phyloP scores from a whole-genome alignment of 75 land plant genomes.

The Cunninghamia lanceolata region DNA sequence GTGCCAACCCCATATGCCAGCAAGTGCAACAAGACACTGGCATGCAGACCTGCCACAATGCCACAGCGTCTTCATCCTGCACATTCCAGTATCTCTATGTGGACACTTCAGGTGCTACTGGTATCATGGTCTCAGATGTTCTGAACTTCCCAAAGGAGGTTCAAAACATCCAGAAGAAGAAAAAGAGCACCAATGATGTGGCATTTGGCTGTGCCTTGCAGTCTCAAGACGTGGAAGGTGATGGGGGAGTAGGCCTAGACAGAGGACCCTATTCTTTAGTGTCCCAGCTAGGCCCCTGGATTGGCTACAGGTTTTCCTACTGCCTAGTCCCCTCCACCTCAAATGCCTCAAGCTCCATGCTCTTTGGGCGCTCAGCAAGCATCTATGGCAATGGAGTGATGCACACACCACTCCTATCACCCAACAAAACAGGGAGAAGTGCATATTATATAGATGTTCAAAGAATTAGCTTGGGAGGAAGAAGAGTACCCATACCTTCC shows the following conservation, averaged over 20 bases:
- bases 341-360: neutral
- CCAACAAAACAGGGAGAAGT: neutral
- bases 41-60: neutral
- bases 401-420: neutral
- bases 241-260: constrained; percentile 2
- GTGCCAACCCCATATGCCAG: neutral
- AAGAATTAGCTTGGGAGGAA: neutral
- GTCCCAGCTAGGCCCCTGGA: neutral
- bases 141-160: neutral
- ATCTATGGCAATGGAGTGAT: neutral
- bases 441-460: neutral
- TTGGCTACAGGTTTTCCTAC: constrained; percentile 1
- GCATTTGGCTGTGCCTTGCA: constrained; percentile 2
- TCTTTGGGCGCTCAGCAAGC: neutral
- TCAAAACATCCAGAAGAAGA: neutral
- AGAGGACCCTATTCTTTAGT: neutral
- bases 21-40: constrained; percentile 1
- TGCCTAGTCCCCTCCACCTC: neutral
- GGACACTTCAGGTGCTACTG: neutral
- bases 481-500: neutral
- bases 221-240: neutral
- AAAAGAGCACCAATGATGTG: neutral
- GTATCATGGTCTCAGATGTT: neutral
- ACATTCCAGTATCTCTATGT: neutral
- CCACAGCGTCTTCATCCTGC: neutral